Evolutionary conservation across 1,139 yeast species (phyloP), one percentile per base, ranked within the genome.

Genomic region (Candida albicans): DNA sequence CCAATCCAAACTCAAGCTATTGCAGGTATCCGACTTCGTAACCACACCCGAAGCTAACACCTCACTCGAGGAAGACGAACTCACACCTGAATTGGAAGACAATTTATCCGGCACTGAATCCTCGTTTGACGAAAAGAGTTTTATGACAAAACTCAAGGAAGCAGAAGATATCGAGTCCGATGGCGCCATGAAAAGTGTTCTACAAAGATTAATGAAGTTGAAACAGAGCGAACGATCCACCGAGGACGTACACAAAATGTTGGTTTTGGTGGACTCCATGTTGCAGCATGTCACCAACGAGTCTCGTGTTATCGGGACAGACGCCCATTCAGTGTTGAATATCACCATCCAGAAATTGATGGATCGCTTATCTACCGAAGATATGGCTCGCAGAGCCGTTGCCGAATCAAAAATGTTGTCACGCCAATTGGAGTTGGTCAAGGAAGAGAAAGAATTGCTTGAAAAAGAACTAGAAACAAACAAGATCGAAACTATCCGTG

Each of bases 311-410:
- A 48, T 57, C n/a, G 64, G 57, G 1, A 43, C 59, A 2, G 62
- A 64, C 40, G 50, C 67, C 0, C 57, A 54, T 10, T 51, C 67
- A 9, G 62, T 63, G 1, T 53, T 68, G 36, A 64, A 60, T 43
- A 58, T 61, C 37, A 57, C 73, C 1, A 61, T 70, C 11, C 73
- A 68, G 44, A 54, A 68, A 40, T 52, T 68, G 22, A 61, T 69
- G 59, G 73, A 70, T 43, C 52, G 68, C 33, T 49, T 68, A 45
- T 52, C 59, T 9, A 59, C 68, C 0, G 73, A 67, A 44, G 68
- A 65, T 34, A 65, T 62, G 3, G 70, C 73, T 2, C 56, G 65
- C 41, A 53, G 64, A 43, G 71, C 71, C 1, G 55, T 68, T n/a
- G 50, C 64, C 32, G 71, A 68, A 41, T 55, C 67, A 0, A 55